Evolutionary conservation across 2,329 filamentous ascomycete genomes (phyloP), one percentile per base, ranked within the genome.

Genomic region (Apiospora saccharicola): DNA sequence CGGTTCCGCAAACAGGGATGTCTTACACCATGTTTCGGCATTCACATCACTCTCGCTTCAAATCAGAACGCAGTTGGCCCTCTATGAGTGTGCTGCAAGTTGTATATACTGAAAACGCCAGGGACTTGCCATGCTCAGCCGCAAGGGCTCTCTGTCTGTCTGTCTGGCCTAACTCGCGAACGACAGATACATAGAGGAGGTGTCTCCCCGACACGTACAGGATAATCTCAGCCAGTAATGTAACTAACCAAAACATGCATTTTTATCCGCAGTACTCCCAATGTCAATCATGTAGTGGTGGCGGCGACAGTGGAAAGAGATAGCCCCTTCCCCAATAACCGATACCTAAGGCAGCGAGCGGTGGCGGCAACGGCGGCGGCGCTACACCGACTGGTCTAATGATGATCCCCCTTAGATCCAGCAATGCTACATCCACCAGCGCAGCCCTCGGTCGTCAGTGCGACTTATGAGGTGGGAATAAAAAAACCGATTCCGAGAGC

Each of bases 391-490:
- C 71, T 34, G 71, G 71, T 37, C 67, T 72, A 37, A 75, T 72
- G 3, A 74, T 71, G 2, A 71, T 34, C 16, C 51, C 73, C 16
- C 72, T 72, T 2, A 34, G 43, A 4, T 75, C 72, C 8, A 70
- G 72, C 13, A 72, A 71, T 8, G 72, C 70, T 30, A 57, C 67
- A 5, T 75, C 73, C 12, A 70, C 69, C 5, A 67, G 69, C 14
- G 51, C 61, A 8, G 68, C 73, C 30, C 74, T 75, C 53, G 68
- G 68, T 70, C 1, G 71, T 75, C 19, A 80, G 80, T 41, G 79
- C 78, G 44, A 77, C 76, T 51, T 85, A 84, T 74, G 85, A 87
- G 73, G 85, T 85, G 71, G 83, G 81, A 22, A 85, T 86, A 83
- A 80, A 83, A 75, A 83, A 80, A 83, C 75, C 82, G 81, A 69